These are phyloP conservation scores for Apophysomyces elegans DNA, from an alignment of 371 early-diverging fungal genomes.

Conservation along the genomic window DNA sequence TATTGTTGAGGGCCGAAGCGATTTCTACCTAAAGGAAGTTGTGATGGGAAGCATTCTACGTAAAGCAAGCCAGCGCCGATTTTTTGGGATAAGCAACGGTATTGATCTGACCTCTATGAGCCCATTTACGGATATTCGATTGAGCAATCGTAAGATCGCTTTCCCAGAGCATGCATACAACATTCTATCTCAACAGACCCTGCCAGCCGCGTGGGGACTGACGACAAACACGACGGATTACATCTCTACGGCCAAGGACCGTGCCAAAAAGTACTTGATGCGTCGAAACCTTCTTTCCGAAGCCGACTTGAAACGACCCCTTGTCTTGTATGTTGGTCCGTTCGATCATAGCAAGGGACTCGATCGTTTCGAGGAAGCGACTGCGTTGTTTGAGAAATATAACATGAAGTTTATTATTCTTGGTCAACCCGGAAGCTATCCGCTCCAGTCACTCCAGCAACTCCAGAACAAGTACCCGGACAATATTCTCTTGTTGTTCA, in stretches of 20 bases:
- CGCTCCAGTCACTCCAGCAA: constrained; percentile 44
- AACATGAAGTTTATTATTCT: constrained; percentile 62
- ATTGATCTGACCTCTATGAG: constrained; percentile 56
- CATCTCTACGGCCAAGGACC: constrained; percentile 52
- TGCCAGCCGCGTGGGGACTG: constrained; percentile 32
- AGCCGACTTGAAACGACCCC: constrained; percentile 53
- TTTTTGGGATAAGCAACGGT: constrained; percentile 68
- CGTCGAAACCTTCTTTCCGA: constrained; percentile 46
- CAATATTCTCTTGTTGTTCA: constrained; percentile 51
- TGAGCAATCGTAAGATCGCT: constrained; percentile 40
- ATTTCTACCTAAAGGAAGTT: constrained; percentile 66
- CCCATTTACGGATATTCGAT: constrained; percentile 55
- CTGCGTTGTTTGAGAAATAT: constrained; percentile 41
- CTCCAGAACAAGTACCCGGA: constrained; percentile 51
- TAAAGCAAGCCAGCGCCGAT: constrained; percentile 53
- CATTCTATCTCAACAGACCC: constrained; percentile 17
- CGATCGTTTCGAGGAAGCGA: constrained; percentile 50
- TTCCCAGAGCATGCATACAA: constrained; percentile 52
- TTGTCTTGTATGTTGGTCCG: constrained; percentile 60
- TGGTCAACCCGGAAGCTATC: constrained; percentile 60
- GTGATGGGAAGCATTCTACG: constrained; percentile 60
- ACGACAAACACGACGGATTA: constrained; percentile 37
- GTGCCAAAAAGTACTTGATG: constrained; percentile 54
- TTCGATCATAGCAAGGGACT: constrained; percentile 60
- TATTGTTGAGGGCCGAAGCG: constrained; percentile 61